Evolutionary conservation across 2,329 filamentous ascomycete species (phyloP), one percentile per base, ranked within the genome.

Genomic region (Neonectria punicea): DNA sequence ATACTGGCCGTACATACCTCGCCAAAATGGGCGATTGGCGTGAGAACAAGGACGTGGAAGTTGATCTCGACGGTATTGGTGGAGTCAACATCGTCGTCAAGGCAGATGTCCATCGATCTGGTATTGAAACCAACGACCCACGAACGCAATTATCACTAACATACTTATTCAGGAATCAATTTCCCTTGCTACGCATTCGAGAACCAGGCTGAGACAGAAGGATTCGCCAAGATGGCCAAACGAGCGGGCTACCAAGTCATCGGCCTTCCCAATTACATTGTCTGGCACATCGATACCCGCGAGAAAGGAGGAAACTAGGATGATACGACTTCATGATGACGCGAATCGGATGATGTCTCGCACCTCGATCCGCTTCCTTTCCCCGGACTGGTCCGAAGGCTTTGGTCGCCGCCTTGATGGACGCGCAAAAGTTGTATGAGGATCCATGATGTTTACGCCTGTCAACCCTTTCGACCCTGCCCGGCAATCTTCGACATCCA

Each of bases 171-270:
- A 95, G 94, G 95, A 67, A 96, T 99, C 83, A 99, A 99, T 81
- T 99, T 99, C 80, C 96, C 96, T 9, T 90, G 90, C 77, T 99
- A 99, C 76, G 88, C 96, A 3, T 99, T 99, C 78, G 96, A 99
- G 79, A 98, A 99, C 80, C 96, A 99, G 83, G 96, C 96, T 69
- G 96, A 99, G 81, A 99, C 96, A 5, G 96, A 99, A 82, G 96
- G 96, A 7, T 99, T 99, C 76, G 96, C 96, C 41, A 97, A 97
- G 80, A 99, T 99, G 96, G 96, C 96, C 65, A 98, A 97, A 83
- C 87, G 94, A 68, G 96, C 96, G 18, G 96, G 96, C 49, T 98
- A 98, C 78, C 87, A 93, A 75, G 96, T 99, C 28, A 88, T 93
- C 72, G 96, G 96, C 50, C 84, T 99, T 61, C 96, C 95, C 46